Evolutionary conservation across 352 stramenopile species (phyloP), one percentile per base, ranked within the genome.

Genomic region (Pythium folliculosum): DNA sequence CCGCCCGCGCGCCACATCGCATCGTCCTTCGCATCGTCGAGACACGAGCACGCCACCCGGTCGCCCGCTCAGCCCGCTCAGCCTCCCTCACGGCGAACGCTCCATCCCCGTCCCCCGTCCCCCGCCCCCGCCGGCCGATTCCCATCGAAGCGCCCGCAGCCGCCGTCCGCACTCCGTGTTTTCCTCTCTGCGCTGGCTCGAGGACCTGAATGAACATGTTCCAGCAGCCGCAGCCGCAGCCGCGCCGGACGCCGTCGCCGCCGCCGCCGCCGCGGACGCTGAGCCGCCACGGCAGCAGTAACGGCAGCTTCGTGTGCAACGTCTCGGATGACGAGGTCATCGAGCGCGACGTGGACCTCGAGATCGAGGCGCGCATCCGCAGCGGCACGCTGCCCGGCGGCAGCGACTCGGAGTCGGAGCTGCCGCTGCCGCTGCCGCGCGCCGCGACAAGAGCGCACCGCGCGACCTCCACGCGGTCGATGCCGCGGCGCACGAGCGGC

Each of bases 261-360:
- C 51, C 57, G 45, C 57, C 58, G 25, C 35, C 60, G 43, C 44
- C 63, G 47, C 63, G 63, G 21, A 51, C 63, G 49, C 55, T 60
- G 10, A 63, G 54, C 49, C 54, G 54, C 54, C 49, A 63, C 19
- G 23, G 55, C 22, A 70, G 54, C 48, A 77, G 75, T 47, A 69
- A 74, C 44, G 63, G 63, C 57, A 72, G 77, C 65, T 77, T 81
- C 37, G 70, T 80, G 23, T 75, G 65, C 76, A 86, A 81, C 62
- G 77, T 83, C 32, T 89, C 80, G 50, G 78, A 86, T 58, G 82
- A 88, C 64, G 80, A 88, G 55, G 75, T 82, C 17, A 66, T 88
- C 25, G 81, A 92, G 70, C 75, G 84, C 14, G 84, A 90, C 60
- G 88, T 89, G 17, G 84, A 92, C 72, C 60, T 86, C 32, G 81